Percentiles rank a stretch among this genome's conserved stretches.
Evolutionary conservation across 169 alveolate species (phyloP).

Genomic region (Plasmodium billcollinsi): DNA sequence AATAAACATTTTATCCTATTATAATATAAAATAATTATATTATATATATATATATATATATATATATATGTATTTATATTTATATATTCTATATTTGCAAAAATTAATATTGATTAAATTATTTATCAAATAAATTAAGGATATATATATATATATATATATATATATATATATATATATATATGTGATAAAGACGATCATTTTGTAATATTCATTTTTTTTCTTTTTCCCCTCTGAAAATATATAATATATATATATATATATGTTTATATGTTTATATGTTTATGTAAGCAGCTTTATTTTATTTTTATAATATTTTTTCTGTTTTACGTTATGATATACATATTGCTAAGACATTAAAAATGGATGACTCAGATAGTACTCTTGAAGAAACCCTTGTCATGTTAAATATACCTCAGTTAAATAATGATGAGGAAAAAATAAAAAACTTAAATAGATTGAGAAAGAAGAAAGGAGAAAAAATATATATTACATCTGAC

Average conservation of each 20-base stretch:
- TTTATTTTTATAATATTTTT: no score
- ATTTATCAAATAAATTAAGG: no score
- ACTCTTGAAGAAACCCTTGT: slow-evolving; percentile 72
- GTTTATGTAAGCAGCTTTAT: background rate
- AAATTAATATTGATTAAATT: no score
- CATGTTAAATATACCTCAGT: slow-evolving; percentile 61
- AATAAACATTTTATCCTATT: no score
- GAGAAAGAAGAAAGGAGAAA: slow-evolving; percentile 55
- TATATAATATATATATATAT: slow-evolving; percentile 1
- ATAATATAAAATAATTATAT: no score
- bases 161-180: no score
- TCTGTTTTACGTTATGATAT: background rate
- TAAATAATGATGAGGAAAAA: slow-evolving; percentile 38
- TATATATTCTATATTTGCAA: no score
- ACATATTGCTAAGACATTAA: background rate
- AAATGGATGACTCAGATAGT: slow-evolving; percentile 24
- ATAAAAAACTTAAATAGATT: slow-evolving; percentile 48
- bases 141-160: no score
- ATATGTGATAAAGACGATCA: background rate
- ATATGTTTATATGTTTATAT: background rate
- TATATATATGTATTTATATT: no score
- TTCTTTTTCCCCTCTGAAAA: slow-evolving; percentile 1
- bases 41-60: no score
- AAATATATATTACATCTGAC: background rate
- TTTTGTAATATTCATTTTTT: slow-evolving; percentile 5